These are phyloP conservation scores for Mycocalia duriaeana DNA, from an alignment of 1,284 basidiomycete species.

Conservation along the genomic window DNA sequence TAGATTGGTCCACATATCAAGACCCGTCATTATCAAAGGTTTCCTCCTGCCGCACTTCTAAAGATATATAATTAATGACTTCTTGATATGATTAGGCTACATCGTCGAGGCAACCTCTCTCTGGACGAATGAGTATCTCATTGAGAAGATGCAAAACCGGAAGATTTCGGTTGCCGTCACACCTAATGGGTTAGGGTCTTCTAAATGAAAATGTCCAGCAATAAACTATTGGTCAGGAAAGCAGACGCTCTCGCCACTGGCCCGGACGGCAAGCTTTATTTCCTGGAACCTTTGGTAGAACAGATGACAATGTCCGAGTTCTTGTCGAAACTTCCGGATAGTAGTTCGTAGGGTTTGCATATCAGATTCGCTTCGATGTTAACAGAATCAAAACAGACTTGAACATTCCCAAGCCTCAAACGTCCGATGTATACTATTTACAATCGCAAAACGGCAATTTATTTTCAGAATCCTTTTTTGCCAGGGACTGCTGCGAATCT, in stretches of 20 bases:
- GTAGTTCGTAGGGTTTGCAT: too few relatives aligned
- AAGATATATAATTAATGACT: too few relatives aligned
- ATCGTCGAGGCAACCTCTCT: constrained; percentile 32
- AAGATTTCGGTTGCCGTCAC: constrained; percentile 75
- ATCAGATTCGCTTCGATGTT: too few relatives aligned
- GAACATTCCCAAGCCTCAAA: too few relatives aligned
- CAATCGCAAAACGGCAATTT: constrained; percentile 92
- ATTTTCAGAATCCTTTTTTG: constrained; percentile 46
- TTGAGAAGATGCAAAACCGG: constrained; percentile 45
- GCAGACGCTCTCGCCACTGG: constrained; percentile 72
- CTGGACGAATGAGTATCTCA: constrained; percentile 68
- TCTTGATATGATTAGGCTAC: too few relatives aligned
- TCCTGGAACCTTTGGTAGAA: constrained; percentile 72
- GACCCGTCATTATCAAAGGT: constrained; percentile 79
- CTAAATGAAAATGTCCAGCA: neutral
- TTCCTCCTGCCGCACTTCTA: too few relatives aligned
- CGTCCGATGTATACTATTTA: constrained; percentile 61
- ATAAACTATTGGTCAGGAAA: constrained; percentile 37
- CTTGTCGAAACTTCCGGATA: too few relatives aligned
- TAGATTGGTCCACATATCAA: constrained; percentile 64
- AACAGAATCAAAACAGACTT: too few relatives aligned
- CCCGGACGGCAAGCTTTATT: constrained; percentile 59
- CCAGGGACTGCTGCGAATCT: constrained; percentile 17
- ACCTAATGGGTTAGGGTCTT: constrained; percentile 65
- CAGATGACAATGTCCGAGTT: constrained; percentile 62